These are phyloP conservation scores for Amniculicola lignicola DNA, from an alignment of 495 filamentous ascomycete species.

Conservation along the genomic window DNA sequence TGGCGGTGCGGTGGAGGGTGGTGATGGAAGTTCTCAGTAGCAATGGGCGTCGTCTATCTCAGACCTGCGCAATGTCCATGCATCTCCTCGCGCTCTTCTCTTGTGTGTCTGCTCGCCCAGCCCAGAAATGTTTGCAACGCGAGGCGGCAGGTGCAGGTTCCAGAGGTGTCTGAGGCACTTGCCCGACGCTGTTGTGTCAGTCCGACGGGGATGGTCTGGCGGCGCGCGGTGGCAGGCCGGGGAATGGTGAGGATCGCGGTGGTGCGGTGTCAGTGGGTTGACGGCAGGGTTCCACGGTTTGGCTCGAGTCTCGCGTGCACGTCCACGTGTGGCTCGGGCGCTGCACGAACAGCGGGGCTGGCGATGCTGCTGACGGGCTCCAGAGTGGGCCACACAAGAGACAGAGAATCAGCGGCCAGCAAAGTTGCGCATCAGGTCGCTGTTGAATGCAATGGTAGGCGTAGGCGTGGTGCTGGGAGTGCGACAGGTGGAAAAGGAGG, in stretches of 20 bases:
- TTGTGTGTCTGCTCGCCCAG: no score
- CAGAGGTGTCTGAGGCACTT: constrained; percentile 12
- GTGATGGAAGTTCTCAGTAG: no score
- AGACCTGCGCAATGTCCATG: no score
- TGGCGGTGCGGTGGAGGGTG: neutral
- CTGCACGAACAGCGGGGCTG: neutral
- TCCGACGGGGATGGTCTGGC: constrained; percentile 6
- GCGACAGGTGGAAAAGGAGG: no score
- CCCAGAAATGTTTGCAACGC: no score
- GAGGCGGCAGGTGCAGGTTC: constrained; percentile 1
- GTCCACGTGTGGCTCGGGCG: constrained; percentile 1
- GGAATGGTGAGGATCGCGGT: constrained; percentile 5
- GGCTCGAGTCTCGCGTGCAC: constrained; percentile 15
- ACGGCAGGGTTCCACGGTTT: constrained; percentile 13
- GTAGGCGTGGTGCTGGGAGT: no score
- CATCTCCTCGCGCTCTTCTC: constrained; percentile 23
- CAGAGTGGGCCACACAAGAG: neutral
- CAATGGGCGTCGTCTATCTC: no score
- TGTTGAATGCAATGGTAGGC: no score
- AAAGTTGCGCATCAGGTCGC: no score
- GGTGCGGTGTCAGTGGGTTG: no score
- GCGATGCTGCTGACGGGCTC: neutral
- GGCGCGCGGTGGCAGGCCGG: neutral
- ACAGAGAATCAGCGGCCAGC: no score
- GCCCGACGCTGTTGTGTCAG: constrained; percentile 10